phyloP scores from a whole-genome alignment of 169 alveolate genomes.

The Babesia ovis region DNA sequence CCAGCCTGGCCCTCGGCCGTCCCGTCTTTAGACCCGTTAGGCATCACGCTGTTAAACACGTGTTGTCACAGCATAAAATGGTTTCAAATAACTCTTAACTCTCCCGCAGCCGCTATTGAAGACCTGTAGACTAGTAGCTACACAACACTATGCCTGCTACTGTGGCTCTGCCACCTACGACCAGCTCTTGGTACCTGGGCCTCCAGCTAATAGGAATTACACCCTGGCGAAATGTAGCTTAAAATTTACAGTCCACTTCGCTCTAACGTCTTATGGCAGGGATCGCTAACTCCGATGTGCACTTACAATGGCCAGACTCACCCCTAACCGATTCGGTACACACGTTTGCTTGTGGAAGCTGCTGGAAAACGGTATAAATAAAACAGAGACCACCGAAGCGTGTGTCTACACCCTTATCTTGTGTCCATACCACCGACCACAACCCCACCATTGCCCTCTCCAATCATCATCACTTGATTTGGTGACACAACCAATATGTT shows the following conservation, averaged over 20 bases:
- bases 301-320: not conserved
- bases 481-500: no score
- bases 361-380: not conserved
- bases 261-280: not conserved
- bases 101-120: no score
- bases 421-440: not conserved
- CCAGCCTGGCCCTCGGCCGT: conserved; percentile 1
- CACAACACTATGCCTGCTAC: not conserved
- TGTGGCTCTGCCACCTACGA: conserved; percentile 4
- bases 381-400: not conserved
- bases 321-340: not conserved
- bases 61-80: no score
- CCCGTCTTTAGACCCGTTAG: conserved; percentile 4
- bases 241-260: not conserved
- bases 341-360: not conserved
- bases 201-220: no score
- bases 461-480: no score
- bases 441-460: not conserved
- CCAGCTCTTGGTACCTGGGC: not conserved
- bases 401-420: not conserved
- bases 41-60: no score
- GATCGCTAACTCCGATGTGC: not conserved
- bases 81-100: no score
- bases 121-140: no score
- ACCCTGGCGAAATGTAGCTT: no score